Conservation (phyloP, 306 rosid species). For the Abrus pulchellus region DNA sequence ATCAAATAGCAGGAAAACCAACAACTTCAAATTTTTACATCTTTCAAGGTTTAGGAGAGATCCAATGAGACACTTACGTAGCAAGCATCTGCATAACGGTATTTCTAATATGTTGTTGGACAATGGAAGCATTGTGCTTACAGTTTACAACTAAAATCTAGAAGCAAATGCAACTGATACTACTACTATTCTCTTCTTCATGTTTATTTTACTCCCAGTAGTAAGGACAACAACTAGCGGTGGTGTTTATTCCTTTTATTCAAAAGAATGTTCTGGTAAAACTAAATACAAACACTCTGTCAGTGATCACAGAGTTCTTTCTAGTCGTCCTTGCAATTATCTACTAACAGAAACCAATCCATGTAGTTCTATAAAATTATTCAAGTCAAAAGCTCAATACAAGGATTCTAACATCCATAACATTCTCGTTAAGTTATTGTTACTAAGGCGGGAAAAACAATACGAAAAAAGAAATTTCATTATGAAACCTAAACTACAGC, state of each 20-base stretch:
- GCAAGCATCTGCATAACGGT: not conserved
- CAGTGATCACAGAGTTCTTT: not conserved
- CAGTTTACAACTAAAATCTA: not conserved
- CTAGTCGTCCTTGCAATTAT: conserved; percentile 19
- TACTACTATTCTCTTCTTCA: conserved; percentile 16
- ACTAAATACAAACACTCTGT: not conserved
- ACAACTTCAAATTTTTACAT: not conserved
- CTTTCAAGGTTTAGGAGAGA: not conserved
- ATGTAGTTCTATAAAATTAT: not conserved
- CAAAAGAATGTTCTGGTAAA: not conserved
- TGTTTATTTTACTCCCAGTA: not conserved
- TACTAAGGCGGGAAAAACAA: not conserved
- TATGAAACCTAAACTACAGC: not conserved
- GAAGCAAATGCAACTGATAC: not conserved
- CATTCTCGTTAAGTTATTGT: not conserved
- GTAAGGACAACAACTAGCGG: not conserved
- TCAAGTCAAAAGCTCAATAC: not conserved
- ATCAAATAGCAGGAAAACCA: not conserved
- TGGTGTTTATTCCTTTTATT: not conserved
- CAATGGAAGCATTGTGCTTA: conserved; percentile 4
- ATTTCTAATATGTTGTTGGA: conserved; percentile 2
- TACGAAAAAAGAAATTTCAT: not conserved
- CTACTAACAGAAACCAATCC: not conserved
- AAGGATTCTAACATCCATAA: conserved; percentile 16
- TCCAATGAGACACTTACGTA: not conserved